phyloP scores from a whole-genome alignment of 306 rosid species.

The Vigna mungo region DNA sequence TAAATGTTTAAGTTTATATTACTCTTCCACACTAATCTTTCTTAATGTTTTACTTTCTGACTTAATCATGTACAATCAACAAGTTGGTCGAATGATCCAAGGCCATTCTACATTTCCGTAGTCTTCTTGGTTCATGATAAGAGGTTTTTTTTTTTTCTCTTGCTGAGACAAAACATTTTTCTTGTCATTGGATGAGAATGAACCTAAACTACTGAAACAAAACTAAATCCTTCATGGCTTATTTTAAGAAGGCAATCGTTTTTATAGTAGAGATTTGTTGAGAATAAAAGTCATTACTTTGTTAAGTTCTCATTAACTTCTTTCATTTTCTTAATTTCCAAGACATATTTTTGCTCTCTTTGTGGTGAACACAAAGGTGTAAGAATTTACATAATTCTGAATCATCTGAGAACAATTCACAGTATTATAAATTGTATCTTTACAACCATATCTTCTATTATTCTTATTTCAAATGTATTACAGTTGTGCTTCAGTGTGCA shows the following conservation, averaged over 20 bases:
- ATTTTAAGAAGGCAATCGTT: background rate
- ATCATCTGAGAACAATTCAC: background rate
- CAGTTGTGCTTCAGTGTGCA: background rate
- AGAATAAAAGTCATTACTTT: background rate
- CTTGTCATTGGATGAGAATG: background rate
- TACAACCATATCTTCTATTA: background rate
- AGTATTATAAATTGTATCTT: background rate
- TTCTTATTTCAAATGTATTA: background rate
- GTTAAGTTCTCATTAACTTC: background rate
- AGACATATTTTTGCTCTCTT: background rate
- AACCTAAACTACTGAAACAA: background rate
- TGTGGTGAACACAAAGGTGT: background rate
- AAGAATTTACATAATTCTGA: background rate
- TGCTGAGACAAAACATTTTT: background rate
- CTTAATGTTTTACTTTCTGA: background rate
- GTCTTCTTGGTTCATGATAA: background rate
- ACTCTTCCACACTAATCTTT: background rate
- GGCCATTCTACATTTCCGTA: background rate
- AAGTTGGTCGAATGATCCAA: conserved; percentile 4
- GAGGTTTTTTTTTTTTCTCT: background rate
- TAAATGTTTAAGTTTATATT: background rate
- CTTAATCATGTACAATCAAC: background rate
- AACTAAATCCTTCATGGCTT: background rate
- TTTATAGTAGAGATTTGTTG: background rate
- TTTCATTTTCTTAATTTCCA: background rate